Evolutionary conservation across 129 eudicot genomes (phyloP).

Genomic region (Dittrichia graveolens): DNA sequence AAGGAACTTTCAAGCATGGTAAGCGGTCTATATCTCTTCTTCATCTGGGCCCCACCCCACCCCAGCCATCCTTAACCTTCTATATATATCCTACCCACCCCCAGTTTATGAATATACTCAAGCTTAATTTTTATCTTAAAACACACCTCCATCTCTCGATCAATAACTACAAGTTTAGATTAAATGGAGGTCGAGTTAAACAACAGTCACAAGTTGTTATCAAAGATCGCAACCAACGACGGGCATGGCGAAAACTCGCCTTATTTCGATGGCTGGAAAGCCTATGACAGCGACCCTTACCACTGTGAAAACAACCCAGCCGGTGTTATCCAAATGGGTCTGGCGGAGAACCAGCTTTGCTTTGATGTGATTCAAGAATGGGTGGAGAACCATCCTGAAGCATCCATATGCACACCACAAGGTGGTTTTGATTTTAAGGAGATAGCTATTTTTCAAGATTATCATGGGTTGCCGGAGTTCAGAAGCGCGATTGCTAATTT

Average conservation of each 20-base stretch:
- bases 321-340: slow-evolving; percentile 77
- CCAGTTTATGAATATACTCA: slow-evolving; percentile 8
- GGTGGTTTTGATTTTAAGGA: slow-evolving; percentile 47
- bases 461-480: slow-evolving; percentile 53
- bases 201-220: slow-evolving; percentile 36
- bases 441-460: slow-evolving; percentile 53
- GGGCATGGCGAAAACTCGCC: slow-evolving; percentile 77
- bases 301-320: slow-evolving; percentile 42
- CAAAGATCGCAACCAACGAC: slow-evolving; percentile 52
- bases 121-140: not conserved
- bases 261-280: slow-evolving; percentile 82
- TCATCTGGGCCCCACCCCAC: not conserved
- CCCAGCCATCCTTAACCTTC: not conserved
- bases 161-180: not conserved
- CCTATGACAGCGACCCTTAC: slow-evolving; percentile 54
- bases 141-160: slow-evolving; percentile 6
- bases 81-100: slow-evolving; percentile 26
- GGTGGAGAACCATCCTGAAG: slow-evolving; percentile 40
- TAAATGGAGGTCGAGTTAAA: slow-evolving; percentile 25
- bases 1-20: slow-evolving; percentile 35
- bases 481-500: slow-evolving; percentile 60
- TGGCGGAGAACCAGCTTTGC: slow-evolving; percentile 59
- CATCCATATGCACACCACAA: slow-evolving; percentile 44
- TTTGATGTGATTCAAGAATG: slow-evolving; percentile 47
- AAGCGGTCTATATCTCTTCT: not conserved